These are phyloP conservation scores for Cercospora janseana DNA, from an alignment of 2,329 filamentous ascomycete genomes.

Conservation along the genomic window DNA sequence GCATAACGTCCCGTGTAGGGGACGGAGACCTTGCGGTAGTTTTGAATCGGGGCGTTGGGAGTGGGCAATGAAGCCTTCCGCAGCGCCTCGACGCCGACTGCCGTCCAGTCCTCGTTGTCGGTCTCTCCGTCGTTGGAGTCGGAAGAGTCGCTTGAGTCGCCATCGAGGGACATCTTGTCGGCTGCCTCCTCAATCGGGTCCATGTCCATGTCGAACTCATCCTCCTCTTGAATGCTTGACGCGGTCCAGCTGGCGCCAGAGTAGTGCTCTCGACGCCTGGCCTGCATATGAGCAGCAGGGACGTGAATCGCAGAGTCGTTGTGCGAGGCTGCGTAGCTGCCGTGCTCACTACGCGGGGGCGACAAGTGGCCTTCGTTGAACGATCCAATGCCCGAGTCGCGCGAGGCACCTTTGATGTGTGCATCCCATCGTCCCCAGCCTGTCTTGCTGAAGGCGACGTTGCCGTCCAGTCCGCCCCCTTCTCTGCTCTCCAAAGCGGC, in stretches of 20 bases:
- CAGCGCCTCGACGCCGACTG: conserved; percentile 80
- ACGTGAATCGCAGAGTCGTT: conserved; percentile 37
- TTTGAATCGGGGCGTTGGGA: conserved; percentile 30
- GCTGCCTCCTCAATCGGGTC: conserved; percentile 79
- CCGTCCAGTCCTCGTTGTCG: conserved; percentile 94
- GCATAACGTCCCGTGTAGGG: conserved; percentile 32
- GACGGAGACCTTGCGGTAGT: conserved; percentile 35
- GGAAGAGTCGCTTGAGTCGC: conserved; percentile 38
- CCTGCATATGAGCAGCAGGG: conserved; percentile 28
- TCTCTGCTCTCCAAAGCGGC: conserved; percentile 79
- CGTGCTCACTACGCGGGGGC: conserved; percentile 52
- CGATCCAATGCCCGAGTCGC: conserved; percentile 40
- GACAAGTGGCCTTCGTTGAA: conserved; percentile 43
- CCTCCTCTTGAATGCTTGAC: conserved; percentile 66
- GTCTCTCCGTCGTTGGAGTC: conserved; percentile 63
- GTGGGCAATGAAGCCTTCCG: conserved; percentile 58
- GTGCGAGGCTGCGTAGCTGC: conserved; percentile 38
- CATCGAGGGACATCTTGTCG: conserved; percentile 89
- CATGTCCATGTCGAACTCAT: conserved; percentile 56
- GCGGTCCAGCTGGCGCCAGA: conserved; percentile 63
- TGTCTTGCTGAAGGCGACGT: conserved; percentile 88
- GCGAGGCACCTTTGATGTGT: conserved; percentile 58
- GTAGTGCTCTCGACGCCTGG: conserved; percentile 31
- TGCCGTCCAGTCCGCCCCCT: conserved; percentile 60
- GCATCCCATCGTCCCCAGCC: conserved; percentile 98